A percentile compares a stretch with the other conserved stretches of the same genome.
Conservation (phyloP, 2,329 filamentous ascomycete species). For the Sporothrix globosa region DNA sequence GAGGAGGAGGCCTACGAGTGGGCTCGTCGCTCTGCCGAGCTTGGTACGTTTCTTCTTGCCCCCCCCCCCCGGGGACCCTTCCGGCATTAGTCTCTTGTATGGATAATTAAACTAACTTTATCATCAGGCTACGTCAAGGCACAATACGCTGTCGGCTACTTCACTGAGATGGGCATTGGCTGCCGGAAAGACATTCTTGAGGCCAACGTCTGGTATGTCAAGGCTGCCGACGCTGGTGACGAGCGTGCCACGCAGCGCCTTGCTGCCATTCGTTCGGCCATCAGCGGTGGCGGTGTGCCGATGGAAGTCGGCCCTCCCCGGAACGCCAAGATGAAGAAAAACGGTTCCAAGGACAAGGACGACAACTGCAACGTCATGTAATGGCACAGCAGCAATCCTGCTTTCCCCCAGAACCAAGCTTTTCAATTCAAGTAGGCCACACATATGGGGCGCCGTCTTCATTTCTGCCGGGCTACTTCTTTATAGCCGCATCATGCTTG, state of each 20-base stretch:
- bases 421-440: neutral
- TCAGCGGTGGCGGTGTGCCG: constrained; percentile 61
- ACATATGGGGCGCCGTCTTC: neutral
- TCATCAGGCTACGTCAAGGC: constrained; percentile 67
- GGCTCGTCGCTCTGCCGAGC: constrained; percentile 83
- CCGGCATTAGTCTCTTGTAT: too few species aligned
- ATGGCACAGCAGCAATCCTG: constrained; percentile 33
- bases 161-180: constrained; percentile 97
- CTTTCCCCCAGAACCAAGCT: neutral
- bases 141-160: constrained; percentile 95
- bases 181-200: constrained; percentile 92
- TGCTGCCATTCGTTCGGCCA: constrained; percentile 82
- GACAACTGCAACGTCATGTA: constrained; percentile 64
- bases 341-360: constrained; percentile 50
- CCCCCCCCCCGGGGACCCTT: too few species aligned
- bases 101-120: neutral
- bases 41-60: constrained; percentile 62
- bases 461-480: constrained; percentile 5
- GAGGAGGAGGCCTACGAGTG: constrained; percentile 96
- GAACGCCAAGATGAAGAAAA: constrained; percentile 57
- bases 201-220: constrained; percentile 98
- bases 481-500: constrained; percentile 15
- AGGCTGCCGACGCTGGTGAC: constrained; percentile 88
- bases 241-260: constrained; percentile 86
- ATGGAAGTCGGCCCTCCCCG: constrained; percentile 61